Base-by-base conservation (phyloP, 495 filamentous ascomycete species). In the Trichocladium antarcticum region DNA sequence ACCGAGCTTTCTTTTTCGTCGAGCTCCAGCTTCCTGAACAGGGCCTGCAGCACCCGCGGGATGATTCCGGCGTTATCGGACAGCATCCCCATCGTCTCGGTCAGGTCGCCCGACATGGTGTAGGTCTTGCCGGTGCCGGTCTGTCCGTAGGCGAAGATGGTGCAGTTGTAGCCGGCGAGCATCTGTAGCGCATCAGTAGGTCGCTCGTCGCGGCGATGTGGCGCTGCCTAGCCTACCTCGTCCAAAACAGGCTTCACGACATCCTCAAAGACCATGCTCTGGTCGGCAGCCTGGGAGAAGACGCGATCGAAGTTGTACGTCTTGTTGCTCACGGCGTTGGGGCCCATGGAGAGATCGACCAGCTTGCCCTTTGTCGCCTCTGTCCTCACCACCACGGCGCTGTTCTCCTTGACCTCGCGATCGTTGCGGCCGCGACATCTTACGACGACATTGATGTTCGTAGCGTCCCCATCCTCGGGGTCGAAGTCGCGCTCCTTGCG, bases 21-120 rank as follows among this genome's bases (percentile, higher is more conserved):
- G 16, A 64, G 59, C 37, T 90, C 84, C 1, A 98, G 76, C 62
- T 86, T 89, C 54, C 74, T 71, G 61, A 97, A 98, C 0, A 98
- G 70, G 0, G 85, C 80, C 51, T 95, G 83, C 8, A 98, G 70
- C 0, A 84, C 87, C 19, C 92, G 81, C 2, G 92, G 92, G 49
- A 97, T 90, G 50, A 98, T 96, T 42, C 92, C 92, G 12, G 92
- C 92, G 22, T 82, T 82, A 47, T 96, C 92, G 3, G 89, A 87
- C 15, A 95, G 73, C 39, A 93, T 78, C 3, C 87, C 87, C 38
- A 88, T 70, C 1, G 81, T 86, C 53, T 92, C 83, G 9, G 75
- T 83, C 84, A 98, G 95, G 60, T 98, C 89, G 29, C 92, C 92
- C 3, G 93, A 94, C 92, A 98, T 98, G 3, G 92, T 98, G 64